Evolutionary conservation across 2,329 filamentous ascomycete genomes (phyloP).

Genomic region (Fusarium anguioides): DNA sequence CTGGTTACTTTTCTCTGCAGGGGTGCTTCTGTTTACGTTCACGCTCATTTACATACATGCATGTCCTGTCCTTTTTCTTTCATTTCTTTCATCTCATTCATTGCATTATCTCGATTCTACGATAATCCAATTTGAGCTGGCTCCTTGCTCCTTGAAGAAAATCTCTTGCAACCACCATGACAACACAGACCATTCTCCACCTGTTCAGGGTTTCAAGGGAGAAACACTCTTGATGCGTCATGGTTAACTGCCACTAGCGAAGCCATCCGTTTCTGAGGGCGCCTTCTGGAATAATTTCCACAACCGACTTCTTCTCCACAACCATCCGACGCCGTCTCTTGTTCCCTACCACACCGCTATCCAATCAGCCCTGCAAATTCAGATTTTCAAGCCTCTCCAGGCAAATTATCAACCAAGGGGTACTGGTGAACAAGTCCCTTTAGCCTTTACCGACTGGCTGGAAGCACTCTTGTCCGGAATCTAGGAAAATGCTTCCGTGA

Average conservation of each 20-base stretch:
- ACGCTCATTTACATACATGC: too few species aligned
- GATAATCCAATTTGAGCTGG: slow-evolving; percentile 6
- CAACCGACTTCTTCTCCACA: slow-evolving; percentile 33
- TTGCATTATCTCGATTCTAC: slow-evolving; percentile 21
- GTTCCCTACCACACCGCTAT: slow-evolving; percentile 39
- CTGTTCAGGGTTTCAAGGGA: slow-evolving; percentile 9
- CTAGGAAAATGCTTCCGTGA: slow-evolving; percentile 23
- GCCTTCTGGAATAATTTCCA: slow-evolving; percentile 45
- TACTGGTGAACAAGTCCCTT: not conserved
- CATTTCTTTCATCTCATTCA: too few species aligned
- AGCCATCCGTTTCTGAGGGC: slow-evolving; percentile 15
- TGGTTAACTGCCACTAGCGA: slow-evolving; percentile 30
- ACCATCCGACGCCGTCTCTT: slow-evolving; percentile 30
- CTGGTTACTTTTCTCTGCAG: slow-evolving; percentile 1
- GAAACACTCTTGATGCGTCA: slow-evolving; percentile 27
- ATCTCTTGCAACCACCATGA: not conserved
- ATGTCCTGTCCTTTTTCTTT: too few species aligned
- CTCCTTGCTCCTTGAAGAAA: too few species aligned
- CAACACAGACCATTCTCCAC: slow-evolving; percentile 9
- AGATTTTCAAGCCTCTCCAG: slow-evolving; percentile 5
- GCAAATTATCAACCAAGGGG: slow-evolving; percentile 32
- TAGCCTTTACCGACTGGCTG: slow-evolving; percentile 39
- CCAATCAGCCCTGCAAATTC: slow-evolving; percentile 45
- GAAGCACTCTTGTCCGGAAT: slow-evolving; percentile 23
- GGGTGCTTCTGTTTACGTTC: not conserved